Base-by-base conservation (phyloP, 805 yeast species). In the Crinitomyces ghanaensis region DNA sequence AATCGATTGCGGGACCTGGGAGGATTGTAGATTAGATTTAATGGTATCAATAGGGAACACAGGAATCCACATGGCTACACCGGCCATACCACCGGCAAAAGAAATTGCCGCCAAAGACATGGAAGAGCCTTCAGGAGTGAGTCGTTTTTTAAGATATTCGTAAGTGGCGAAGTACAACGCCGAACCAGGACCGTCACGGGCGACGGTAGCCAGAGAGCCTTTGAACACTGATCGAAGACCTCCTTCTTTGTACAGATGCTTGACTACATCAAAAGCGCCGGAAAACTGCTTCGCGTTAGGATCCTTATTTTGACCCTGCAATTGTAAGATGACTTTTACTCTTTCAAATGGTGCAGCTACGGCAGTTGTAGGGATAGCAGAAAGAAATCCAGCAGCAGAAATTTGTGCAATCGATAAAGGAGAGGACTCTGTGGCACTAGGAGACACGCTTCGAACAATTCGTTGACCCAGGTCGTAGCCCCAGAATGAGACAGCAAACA, bases 271-370 rank as follows among this genome's bases (percentile, higher is more conserved):
- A 9, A 64, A 58, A 11, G 82, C 74, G 1, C 71, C 63, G 16
- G 54, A 62, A 44, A 60, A 59, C 43, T 57, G 60, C 37, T 44
- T 45, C 15, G 35, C 38, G 18, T 37, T 44, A n/a, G 65, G 56
- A 16, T 67, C 66, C 12, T 28, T 31, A 26, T 44, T 50, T 45
- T 62, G 66, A 28, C 67, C 67, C 50, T 79, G 79, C 7, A 83
- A 68, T 59, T 88, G 98, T 68, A 88, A 66, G 52, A 88, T 81
- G 33, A 91, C 95, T 66, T 88, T 88, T 51, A 86, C 79, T 46
- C 98, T 71, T 60, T 88, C 98, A 46, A 91, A 85, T 2, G 98
- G 98, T 0, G 96, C 96, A n/a, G 96, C 94, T 13, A 88, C 82
- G 33, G 81, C 70, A 1, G 97, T 91, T 6, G 95, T 88, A 20